Evolutionary conservation across 257 asterid genomes (phyloP), one percentile per base, ranked within the genome.

Genomic region (Misopates orontium): DNA sequence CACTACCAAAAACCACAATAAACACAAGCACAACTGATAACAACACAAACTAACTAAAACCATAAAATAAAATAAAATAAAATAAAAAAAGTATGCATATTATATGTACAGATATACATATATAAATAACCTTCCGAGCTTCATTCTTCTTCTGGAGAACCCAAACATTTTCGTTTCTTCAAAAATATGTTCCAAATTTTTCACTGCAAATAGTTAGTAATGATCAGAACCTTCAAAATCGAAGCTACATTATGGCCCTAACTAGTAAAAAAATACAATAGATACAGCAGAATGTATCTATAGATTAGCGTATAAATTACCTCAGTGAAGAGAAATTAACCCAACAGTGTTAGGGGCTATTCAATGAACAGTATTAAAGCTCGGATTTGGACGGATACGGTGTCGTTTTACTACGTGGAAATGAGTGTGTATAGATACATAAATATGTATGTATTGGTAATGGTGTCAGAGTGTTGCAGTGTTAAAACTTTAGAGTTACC

Each of bases 91-190:
- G 11, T 10, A 56, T 28, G 36, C 36, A 28, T 28, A 28, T 28
- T 28, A 6, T 28, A 28, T 28, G 6, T 28, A 28, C 36, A 28
- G 36, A 28, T 28, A 56, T 12, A 57, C 12, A 0, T 18, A 8
- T 6, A 2, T 28, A 3, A 10, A 23, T 8, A 13, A 56, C 63
- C 63, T 58, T 31, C 63, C 63, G 17, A 58, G 48, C 47, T 58
- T 58, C 25, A 58, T 58, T 18, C 63, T 40, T 58, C 42, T 58
- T 32, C 32, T 58, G 28, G 63, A 58, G 25, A 58, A 58, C 10
- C 63, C 63, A 18, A 58, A 58, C 63, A 58, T 58, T 32, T 31
- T 57, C 12, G 4, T 2, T 53, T 18, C 58, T 53, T 9, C 32
- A 1, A 53, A 53, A 12, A 9, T 54, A 20, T 13, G n/a, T 15